These are phyloP conservation scores for Catharanthus roseus DNA, from an alignment of 257 asterid genomes.

Conservation along the genomic window DNA sequence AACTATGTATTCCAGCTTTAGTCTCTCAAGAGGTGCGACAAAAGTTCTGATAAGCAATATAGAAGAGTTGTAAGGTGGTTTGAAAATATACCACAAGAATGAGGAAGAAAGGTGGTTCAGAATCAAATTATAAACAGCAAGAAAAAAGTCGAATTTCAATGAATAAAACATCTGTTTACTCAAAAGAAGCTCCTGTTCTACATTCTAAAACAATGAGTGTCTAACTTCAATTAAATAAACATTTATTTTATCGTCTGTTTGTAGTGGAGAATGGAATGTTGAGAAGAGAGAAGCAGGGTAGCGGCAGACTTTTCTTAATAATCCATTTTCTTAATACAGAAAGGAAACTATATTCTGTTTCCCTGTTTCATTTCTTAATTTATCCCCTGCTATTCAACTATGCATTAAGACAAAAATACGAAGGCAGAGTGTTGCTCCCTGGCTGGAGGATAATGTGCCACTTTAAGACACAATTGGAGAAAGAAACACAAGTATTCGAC, in stretches of 20 bases:
- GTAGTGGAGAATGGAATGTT: neutral
- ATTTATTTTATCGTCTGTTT: neutral
- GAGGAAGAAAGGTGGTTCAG: neutral
- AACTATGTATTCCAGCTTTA: conserved; percentile 90
- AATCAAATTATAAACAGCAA: neutral
- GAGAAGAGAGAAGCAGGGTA: neutral
- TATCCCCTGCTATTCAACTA: neutral
- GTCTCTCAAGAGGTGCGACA: conserved; percentile 95
- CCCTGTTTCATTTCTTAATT: neutral
- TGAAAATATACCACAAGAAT: neutral
- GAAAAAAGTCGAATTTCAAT: neutral
- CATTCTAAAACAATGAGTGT: neutral
- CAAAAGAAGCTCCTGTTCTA: neutral
- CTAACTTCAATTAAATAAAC: neutral
- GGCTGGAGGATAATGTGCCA: neutral
- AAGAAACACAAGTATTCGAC: neutral
- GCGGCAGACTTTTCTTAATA: neutral
- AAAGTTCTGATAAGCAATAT: conserved; percentile 57
- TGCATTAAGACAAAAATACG: neutral
- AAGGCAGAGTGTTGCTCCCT: neutral
- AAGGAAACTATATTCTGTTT: neutral
- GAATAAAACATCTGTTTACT: neutral
- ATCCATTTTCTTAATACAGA: neutral
- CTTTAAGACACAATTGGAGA: neutral
- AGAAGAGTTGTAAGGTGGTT: conserved; percentile 16